A percentile compares a stretch with the other conserved stretches of the same genome.
Conservation (phyloP, 208 protist genomes). For the Wallacemonas rigidus region DNA sequence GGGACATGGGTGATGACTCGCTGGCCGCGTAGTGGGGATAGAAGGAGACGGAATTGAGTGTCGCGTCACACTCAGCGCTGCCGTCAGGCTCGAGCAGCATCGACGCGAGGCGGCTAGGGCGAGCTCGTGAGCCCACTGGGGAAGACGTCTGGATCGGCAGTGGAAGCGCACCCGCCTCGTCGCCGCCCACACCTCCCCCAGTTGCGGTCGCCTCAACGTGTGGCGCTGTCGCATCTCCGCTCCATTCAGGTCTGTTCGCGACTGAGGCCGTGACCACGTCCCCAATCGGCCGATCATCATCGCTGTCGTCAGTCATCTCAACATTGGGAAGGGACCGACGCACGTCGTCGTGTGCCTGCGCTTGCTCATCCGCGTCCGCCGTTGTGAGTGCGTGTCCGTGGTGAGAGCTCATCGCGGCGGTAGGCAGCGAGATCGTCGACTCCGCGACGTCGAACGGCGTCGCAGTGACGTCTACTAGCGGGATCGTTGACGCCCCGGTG, state of each 20-base stretch:
- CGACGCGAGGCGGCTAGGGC: neutral
- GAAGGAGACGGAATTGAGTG: conserved; percentile 4
- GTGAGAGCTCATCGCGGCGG: neutral
- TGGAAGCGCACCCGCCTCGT: neutral
- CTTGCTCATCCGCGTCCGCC: neutral
- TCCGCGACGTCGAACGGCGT: neutral
- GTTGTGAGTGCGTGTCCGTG: neutral
- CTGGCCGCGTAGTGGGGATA: conserved; percentile 2
- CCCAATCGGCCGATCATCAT: neutral
- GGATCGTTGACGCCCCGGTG: neutral
- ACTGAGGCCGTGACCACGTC: too few species aligned
- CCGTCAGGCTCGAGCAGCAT: neutral
- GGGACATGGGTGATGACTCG: conserved; percentile 9
- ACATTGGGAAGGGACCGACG: too few species aligned
- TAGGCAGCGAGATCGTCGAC: neutral
- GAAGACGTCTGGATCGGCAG: neutral
- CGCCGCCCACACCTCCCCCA: too few species aligned
- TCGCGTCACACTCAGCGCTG: neutral
- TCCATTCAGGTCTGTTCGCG: too few species aligned
- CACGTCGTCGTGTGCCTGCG: neutral
- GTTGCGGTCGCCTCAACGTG: neutral
- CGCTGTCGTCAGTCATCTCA: neutral
- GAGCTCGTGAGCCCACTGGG: neutral
- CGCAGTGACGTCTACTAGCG: neutral
- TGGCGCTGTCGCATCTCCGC: neutral